Evolutionary conservation across 129 eudicot genomes (phyloP), one percentile per base, ranked within the genome.

Genomic region (Mikania micrantha): DNA sequence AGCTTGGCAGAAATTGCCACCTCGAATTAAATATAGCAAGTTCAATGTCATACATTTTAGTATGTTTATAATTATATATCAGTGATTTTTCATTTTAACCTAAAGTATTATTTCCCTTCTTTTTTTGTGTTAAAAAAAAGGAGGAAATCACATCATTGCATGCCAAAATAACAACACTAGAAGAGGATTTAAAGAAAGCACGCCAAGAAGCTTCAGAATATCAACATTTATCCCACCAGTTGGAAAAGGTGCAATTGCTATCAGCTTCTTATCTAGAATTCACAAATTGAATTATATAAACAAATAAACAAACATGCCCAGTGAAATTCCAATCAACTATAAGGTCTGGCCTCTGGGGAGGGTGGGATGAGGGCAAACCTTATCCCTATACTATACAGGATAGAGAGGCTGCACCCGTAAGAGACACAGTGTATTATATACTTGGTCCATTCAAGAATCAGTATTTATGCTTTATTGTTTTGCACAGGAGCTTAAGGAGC

Each of bases 401-500:
- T n/a, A n/a, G n/a, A n/a, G n/a, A n/a, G n/a, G n/a, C n/a, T n/a
- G n/a, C n/a, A n/a, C n/a, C n/a, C n/a, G n/a, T n/a, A n/a, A n/a
- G n/a, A n/a, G n/a, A n/a, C n/a, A n/a, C n/a, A n/a, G n/a, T n/a
- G n/a, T n/a, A n/a, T n/a, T n/a, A 9, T 54, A 40, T 54, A 53
- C 15, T 27, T 28, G 29, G 17, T 67, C 57, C 69, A 63, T 19
- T 64, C 45, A 16, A 36, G 61, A 59, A 67, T 50, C 49, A 16
- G 34, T 63, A 50, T 64, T 31, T 57, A 39, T 47, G 27, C 60
- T 47, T 34, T 49, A 64, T 44, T 41, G 35, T 44, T 60, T 44
- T 82, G 60, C n/a, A 60, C 84, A 93, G 98, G 98, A 93, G 70
- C 83, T 93, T 63, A 93, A 88, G 88, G 96, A 93, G 77, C 68